Percentiles rank a stretch among this genome's conserved stretches.
Conservation (phyloP, 2,329 filamentous ascomycete species). For the Pochonia chlamydosporia region DNA sequence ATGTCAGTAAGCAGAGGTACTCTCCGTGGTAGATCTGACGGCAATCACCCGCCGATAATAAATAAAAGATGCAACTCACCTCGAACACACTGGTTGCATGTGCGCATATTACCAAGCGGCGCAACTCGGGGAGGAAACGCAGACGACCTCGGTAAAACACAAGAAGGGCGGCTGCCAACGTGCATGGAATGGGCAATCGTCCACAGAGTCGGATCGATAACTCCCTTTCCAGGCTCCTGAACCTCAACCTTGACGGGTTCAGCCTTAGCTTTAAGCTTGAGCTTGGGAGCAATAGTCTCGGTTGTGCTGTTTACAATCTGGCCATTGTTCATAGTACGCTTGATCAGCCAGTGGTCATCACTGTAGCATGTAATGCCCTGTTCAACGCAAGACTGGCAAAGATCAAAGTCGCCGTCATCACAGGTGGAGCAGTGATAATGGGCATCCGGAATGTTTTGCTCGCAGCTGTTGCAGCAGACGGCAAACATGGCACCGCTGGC, state of each 20-base stretch:
- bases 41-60: background rate
- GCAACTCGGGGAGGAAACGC: too few species aligned
- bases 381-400: constrained; percentile 76
- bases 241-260: constrained; percentile 9
- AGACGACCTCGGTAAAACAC: too few species aligned
- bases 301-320: constrained; percentile 80
- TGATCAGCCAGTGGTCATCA: constrained; percentile 87
- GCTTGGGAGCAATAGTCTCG: constrained; percentile 67
- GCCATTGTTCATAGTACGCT: constrained; percentile 75
- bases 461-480: constrained; percentile 92
- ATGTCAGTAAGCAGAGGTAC: background rate
- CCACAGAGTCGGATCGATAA: background rate
- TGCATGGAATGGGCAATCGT: background rate
- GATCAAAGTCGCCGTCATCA: constrained; percentile 88
- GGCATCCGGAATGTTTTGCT: constrained; percentile 66
- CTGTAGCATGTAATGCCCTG: constrained; percentile 71
- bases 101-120: constrained; percentile 43
- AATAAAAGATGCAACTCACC: constrained; percentile 18
- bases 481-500: constrained; percentile 48
- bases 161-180: too few species aligned
- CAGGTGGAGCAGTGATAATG: constrained; percentile 96
- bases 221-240: background rate
- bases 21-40: constrained; percentile 8
- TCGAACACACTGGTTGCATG: constrained; percentile 61
- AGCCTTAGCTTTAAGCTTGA: constrained; percentile 25